A percentile compares a stretch with the other conserved stretches of the same genome.
Conservation (phyloP, 345 rosid species). For the Moricandia moricandioides region DNA sequence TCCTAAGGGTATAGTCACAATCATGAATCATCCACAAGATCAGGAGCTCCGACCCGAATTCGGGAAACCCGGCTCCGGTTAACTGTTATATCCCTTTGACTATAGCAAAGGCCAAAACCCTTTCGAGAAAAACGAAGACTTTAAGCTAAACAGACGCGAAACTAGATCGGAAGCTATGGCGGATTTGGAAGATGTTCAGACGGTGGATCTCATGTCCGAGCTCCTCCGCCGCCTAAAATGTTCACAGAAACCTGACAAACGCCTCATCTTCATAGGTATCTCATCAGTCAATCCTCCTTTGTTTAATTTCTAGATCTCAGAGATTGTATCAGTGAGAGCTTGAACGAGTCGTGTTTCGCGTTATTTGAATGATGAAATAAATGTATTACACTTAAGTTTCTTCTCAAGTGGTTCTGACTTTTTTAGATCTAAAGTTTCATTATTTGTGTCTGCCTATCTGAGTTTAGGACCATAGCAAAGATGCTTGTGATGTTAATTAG, state of each 20-base stretch:
- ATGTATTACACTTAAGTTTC: background rate
- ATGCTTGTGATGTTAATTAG: background rate
- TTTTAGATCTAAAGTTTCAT: background rate
- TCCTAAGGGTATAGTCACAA: background rate
- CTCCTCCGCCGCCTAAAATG: slow-evolving; percentile 85
- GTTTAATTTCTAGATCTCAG: slow-evolving; percentile 15
- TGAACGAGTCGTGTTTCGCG: slow-evolving; percentile 12
- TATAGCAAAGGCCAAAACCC: background rate
- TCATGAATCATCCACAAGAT: background rate
- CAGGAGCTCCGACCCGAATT: background rate
- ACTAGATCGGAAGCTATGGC: slow-evolving; percentile 38
- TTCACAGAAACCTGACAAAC: slow-evolving; percentile 79
- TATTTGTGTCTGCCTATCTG: background rate
- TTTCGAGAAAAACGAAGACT: slow-evolving; percentile 14
- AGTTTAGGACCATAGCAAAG: background rate
- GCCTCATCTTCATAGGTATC: slow-evolving; percentile 86
- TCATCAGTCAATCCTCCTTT: background rate
- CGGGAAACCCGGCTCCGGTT: slow-evolving; percentile 18
- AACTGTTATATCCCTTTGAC: slow-evolving; percentile 29
- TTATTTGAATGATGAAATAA: background rate
- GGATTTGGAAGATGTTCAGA: slow-evolving; percentile 68
- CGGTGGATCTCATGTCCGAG: slow-evolving; percentile 79
- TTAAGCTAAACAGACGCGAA: slow-evolving; percentile 12
- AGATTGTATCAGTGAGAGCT: slow-evolving; percentile 9
- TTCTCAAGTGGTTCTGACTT: background rate